These are phyloP conservation scores for Erodium texanum DNA, from an alignment of 441 rosid genomes.

Conservation along the genomic window DNA sequence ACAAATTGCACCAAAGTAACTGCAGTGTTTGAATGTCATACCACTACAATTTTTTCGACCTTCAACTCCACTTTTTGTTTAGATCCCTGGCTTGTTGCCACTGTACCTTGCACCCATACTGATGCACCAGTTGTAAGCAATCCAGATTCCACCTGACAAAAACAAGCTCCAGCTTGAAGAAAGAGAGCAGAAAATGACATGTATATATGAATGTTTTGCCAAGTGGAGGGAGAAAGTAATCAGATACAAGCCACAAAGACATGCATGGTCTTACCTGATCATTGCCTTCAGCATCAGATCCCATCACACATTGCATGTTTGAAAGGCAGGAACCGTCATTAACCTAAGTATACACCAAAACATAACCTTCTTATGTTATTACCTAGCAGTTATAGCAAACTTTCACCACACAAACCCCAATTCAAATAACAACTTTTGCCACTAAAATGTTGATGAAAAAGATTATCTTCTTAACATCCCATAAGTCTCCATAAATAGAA, in stretches of 20 bases:
- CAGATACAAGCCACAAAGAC: not conserved
- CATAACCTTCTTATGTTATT: not conserved
- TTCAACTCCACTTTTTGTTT: conserved; percentile 84
- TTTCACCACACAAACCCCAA: not conserved
- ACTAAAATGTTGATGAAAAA: not conserved
- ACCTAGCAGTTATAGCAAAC: not conserved
- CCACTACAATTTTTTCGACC: conserved; percentile 66
- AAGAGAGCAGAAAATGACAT: conserved; percentile 12
- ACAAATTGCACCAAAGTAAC: not conserved
- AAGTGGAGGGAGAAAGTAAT: not conserved
- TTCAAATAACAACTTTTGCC: not conserved
- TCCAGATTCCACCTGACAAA: conserved; percentile 65
- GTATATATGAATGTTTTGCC: not conserved
- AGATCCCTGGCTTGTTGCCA: conserved; percentile 81
- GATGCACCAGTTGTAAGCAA: conserved; percentile 75
- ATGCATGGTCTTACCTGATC: conserved; percentile 49
- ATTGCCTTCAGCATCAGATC: conserved; percentile 62
- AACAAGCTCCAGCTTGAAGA: conserved; percentile 18
- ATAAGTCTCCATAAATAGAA: not conserved
- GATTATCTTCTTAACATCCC: not conserved
- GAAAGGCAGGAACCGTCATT: conserved; percentile 94
- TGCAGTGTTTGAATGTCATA: conserved; percentile 20
- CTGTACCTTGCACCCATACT: conserved; percentile 64
- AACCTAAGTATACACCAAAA: conserved; percentile 29
- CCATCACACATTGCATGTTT: conserved; percentile 89